Evolutionary conservation across 129 eudicot genomes (phyloP).

Genomic region (Escallonia rubra): DNA sequence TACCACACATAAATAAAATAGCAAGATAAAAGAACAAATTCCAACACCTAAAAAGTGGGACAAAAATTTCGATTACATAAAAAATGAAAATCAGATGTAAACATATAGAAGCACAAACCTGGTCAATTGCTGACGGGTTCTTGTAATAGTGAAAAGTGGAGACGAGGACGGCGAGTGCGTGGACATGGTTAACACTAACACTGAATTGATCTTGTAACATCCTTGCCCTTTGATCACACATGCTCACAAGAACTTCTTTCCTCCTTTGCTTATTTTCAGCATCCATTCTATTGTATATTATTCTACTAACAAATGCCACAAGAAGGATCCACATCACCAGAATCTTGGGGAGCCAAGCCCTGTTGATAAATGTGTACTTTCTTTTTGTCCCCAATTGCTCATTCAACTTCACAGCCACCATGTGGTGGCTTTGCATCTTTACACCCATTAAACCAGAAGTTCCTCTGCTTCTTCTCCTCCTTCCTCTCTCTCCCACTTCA

Average conservation of each 20-base stretch:
- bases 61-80: background rate
- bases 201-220: slow-evolving; percentile 86
- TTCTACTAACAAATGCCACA: slow-evolving; percentile 22
- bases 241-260: slow-evolving; percentile 64
- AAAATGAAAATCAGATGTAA: background rate
- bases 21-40: background rate
- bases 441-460: slow-evolving; percentile 29
- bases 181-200: slow-evolving; percentile 90
- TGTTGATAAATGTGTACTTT: slow-evolving; percentile 27
- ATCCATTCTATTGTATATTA: slow-evolving; percentile 43
- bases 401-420: slow-evolving; percentile 58
- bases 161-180: slow-evolving; percentile 83
- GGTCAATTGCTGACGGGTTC: slow-evolving; percentile 80
- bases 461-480: background rate
- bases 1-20: background rate
- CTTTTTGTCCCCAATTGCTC: slow-evolving; percentile 50
- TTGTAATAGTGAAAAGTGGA: slow-evolving; percentile 77
- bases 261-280: slow-evolving; percentile 53
- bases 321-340: slow-evolving; percentile 38
- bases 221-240: slow-evolving; percentile 92
- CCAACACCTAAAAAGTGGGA: too few relatives aligned
- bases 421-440: slow-evolving; percentile 56
- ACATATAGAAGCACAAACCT: slow-evolving; percentile 34
- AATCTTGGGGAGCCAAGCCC: slow-evolving; percentile 29
- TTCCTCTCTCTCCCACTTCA: slow-evolving; percentile 11